Evolutionary conservation across 176 grass and related monocot species (phyloP).

Genomic region (Avena sativa): DNA sequence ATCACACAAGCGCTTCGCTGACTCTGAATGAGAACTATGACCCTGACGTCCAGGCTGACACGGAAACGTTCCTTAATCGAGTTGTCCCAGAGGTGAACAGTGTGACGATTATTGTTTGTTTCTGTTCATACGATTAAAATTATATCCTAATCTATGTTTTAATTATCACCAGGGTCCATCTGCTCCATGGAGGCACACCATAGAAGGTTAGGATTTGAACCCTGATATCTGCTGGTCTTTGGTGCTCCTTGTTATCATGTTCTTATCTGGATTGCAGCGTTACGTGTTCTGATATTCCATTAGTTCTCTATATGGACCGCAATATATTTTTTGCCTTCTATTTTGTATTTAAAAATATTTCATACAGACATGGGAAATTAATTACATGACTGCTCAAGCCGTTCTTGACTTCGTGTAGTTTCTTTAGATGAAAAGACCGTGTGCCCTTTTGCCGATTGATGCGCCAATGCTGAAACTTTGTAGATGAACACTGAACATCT

Average conservation of each 20-base stretch:
- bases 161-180: constrained; percentile 65
- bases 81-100: constrained; percentile 87
- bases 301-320: not conserved
- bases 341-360: not conserved
- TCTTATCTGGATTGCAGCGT: not conserved
- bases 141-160: not conserved
- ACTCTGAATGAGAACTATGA: constrained; percentile 99
- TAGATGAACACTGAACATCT: not conserved
- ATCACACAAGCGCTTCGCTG: constrained; percentile 95
- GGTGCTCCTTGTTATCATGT: not conserved
- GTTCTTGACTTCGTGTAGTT: not conserved
- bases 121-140: constrained; percentile 2
- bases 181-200: constrained; percentile 96
- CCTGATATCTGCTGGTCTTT: not conserved
- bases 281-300: not conserved
- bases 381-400: not conserved
- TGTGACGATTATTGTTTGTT: not conserved
- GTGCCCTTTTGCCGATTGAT: not conserved
- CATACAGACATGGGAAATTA: not conserved
- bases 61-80: constrained; percentile 91
- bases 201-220: constrained; percentile 67
- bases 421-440: not conserved
- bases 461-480: not conserved
- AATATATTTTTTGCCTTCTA: not conserved
- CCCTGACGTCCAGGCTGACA: constrained; percentile 88